These are phyloP conservation scores for Termitomyces sp. DNA, from an alignment of 768 basidiomycete genomes.

Conservation along the genomic window DNA sequence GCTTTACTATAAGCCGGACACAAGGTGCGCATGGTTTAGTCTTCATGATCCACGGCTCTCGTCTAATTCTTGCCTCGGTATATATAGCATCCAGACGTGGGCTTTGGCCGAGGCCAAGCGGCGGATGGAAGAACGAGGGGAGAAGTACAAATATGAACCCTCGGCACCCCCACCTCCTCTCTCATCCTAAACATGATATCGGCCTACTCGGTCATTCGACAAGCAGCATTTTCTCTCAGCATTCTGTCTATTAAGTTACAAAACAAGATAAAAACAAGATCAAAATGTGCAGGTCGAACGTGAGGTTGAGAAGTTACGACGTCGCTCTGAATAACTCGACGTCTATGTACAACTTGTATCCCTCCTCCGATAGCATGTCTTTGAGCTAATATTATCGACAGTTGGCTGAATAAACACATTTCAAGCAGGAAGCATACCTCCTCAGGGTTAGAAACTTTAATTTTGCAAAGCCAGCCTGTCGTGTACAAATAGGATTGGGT, in stretches of 20 bases:
- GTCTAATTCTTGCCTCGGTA: neutral
- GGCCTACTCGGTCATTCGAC: neutral
- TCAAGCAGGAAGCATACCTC: constrained; percentile 48
- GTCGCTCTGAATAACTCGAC: too few relatives aligned
- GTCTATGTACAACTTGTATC: too few relatives aligned
- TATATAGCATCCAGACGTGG: constrained; percentile 82
- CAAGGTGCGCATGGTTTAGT: constrained; percentile 52
- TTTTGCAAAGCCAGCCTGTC: constrained; percentile 94
- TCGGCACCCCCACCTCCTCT: constrained; percentile 26
- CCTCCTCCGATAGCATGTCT: constrained; percentile 62
- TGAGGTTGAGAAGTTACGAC: neutral
- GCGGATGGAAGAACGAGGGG: constrained; percentile 90
- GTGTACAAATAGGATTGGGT: neutral
- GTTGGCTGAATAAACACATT: neutral
- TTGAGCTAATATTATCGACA: constrained; percentile 47
- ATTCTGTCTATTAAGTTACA: constrained; percentile 4
- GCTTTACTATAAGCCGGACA: constrained; percentile 91
- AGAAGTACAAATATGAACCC: constrained; percentile 80
- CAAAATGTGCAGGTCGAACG: neutral
- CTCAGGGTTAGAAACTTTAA: constrained; percentile 68
- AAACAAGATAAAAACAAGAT: neutral
- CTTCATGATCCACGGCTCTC: neutral
- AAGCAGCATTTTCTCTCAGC: constrained; percentile 2
- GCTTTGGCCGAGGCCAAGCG: constrained; percentile 85
- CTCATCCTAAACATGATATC: constrained; percentile 17